Base-by-base conservation (phyloP, 225 moss, liverwort and hornwort genomes). In the Thuidium tamariscinum region DNA sequence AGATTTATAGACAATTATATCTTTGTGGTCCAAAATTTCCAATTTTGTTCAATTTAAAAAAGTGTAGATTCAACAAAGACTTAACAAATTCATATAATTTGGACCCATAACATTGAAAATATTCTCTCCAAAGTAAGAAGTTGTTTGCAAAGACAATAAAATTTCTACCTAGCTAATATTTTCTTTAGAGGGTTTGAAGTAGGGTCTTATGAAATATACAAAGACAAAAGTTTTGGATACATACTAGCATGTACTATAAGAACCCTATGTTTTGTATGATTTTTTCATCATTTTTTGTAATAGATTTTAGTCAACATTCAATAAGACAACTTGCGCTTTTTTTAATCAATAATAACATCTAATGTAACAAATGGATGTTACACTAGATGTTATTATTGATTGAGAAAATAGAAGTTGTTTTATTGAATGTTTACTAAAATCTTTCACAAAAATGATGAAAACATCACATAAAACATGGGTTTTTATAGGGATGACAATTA, bases 161-260 rank as follows among this genome's bases (percentile, higher is more conserved):
- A 70, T 42, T 5, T 5, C 1, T 42, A n/a, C 2, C 5, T 16
- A n/a, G n/a, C n/a, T 27, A 27, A 70, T 2, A 1, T 42, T 42
- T 70, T 42, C 4, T 42, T 16, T 41, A 16, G 0, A 1, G 9
- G 9, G 16, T 3, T 41, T 27, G 5, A 16, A 42, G 2, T 70
- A 42, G 27, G 16, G 42, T 5, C 9, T 70, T 70, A 5, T 2
- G 0, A 42, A 1, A 70, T 16, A 16, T 1, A 42, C 5, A 27
- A 70, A 0, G 42, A 27, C 9, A 27, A 41, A 25, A 27, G 3
- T 26, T 42, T 42, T 42, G 27, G 16, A 1, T 27, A 42, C 1
- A 16, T 27, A 2, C 16, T 0, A 16, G 1, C 1, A 71, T 16
- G n/a, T n/a, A n/a, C n/a, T n/a, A n/a, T n/a, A 46, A 46, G 10